These are phyloP conservation scores for Leccinum disarticulatum DNA, from an alignment of 768 basidiomycete species.

Conservation along the genomic window DNA sequence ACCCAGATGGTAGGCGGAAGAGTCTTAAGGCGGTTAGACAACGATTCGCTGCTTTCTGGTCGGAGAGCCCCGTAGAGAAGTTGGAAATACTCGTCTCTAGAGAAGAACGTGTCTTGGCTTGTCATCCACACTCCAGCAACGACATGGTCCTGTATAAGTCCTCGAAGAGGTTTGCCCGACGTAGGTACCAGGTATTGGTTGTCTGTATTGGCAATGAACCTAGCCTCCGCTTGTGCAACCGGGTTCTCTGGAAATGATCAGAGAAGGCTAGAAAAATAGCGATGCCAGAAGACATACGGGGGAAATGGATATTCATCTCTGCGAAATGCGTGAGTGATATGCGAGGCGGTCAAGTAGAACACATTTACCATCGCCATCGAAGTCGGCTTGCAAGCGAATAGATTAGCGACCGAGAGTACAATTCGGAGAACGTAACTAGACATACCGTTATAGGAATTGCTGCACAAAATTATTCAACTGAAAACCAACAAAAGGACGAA, in stretches of 20 bases:
- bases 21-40: constrained; percentile 63
- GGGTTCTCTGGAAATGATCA: constrained; percentile 69
- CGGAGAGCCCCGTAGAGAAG: constrained; percentile 91
- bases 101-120: constrained; percentile 90
- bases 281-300: constrained; percentile 58
- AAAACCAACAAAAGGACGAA: neutral
- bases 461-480: constrained; percentile 35
- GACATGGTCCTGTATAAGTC: constrained; percentile 98
- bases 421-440: constrained; percentile 7
- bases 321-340: constrained; percentile 8
- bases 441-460: constrained; percentile 96
- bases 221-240: constrained; percentile 91
- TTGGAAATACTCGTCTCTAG: constrained; percentile 94
- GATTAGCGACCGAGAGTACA: constrained; percentile 7
- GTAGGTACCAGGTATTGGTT: constrained; percentile 99
- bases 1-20: constrained; percentile 92
- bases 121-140: constrained; percentile 99
- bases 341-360: neutral
- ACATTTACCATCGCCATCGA: constrained; percentile 82
- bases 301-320: constrained; percentile 99
- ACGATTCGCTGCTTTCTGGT: constrained; percentile 74
- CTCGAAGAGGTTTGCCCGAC: constrained; percentile 95
- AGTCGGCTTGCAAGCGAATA: constrained; percentile 59
- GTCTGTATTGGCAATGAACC: constrained; percentile 94
- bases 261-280: neutral